Evolutionary conservation across 352 stramenopile genomes (phyloP), one percentile per base, ranked within the genome.

Genomic region (Phytophthora vignae): DNA sequence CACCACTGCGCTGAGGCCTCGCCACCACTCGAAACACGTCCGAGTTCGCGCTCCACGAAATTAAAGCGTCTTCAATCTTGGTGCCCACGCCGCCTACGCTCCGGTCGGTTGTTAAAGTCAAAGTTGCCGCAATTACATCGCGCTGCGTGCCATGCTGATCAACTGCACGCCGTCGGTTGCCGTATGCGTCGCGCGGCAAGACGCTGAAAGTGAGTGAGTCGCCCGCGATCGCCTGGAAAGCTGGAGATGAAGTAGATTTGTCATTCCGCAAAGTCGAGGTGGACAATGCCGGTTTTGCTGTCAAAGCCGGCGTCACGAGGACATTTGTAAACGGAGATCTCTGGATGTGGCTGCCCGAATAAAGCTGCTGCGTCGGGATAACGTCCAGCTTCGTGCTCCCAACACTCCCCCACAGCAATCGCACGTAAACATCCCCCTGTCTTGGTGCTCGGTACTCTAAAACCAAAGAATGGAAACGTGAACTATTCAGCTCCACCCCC

Each of bases 371-470:
- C 1, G 70, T 57, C 31, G 84, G 83, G 15, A 92, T 73, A 29
- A 90, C 67, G 60, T 90, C 76, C 58, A 89, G 76, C 46, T 64
- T 68, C 19, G 38, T 38, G 44, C 38, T 64, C 36, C 71, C 71
- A 25, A 60, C 50, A 46, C 25, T 65, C 27, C 70, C 88, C 86
- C 86, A 94, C 38, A 78, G 73, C 5, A 94, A 66, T 8, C 69
- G 65, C n/a, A 89, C 71, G 9, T 79, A 68, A 10, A 85, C 72
- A 21, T 82, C 64, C 3, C 71, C 78, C 17, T 64, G 50, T 12
- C 71, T 65, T 9, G 88, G 60, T 9, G 90, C 72, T 17, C 86
- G 75, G 46, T 93, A 94, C 56, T 95, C 88, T 8, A 94, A 56
- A 19, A 85, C 75, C 19, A 95, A 53, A 12, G 79, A 33, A 52